phyloP scores from a whole-genome alignment of 768 basidiomycete genomes.

The Atractiella rhizophila region DNA sequence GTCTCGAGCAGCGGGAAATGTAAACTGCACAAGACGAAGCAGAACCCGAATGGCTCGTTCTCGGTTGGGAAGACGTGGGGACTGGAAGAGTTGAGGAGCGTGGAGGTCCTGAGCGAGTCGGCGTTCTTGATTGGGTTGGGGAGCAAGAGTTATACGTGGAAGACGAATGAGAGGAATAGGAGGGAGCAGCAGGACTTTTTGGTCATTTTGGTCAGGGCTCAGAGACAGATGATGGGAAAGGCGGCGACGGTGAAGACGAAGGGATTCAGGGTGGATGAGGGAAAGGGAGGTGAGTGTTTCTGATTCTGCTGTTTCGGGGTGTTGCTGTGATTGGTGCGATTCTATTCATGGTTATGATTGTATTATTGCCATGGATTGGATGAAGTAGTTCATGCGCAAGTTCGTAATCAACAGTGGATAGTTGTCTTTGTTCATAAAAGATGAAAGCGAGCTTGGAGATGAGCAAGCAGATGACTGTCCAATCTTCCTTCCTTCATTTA shows the following conservation, averaged over 20 bases:
- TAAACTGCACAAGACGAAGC: conserved; percentile 76
- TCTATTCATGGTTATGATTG: too few relatives aligned
- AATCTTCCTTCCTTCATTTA: too few relatives aligned
- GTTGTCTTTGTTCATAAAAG: too few relatives aligned
- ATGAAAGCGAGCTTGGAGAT: too few relatives aligned
- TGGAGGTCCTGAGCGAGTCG: conserved; percentile 49
- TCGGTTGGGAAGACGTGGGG: conserved; percentile 95
- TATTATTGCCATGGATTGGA: too few relatives aligned
- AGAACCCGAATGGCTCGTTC: conserved; percentile 79
- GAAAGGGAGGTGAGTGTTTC: too few relatives aligned
- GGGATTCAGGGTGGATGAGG: neutral
- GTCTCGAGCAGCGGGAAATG: conserved; percentile 37
- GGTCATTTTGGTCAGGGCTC: conserved; percentile 33
- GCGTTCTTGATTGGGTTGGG: conserved; percentile 38
- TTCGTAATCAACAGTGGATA: too few relatives aligned
- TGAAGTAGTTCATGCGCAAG: too few relatives aligned
- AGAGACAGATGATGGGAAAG: conserved; percentile 17
- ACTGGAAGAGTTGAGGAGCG: conserved; percentile 47
- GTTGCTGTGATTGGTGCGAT: too few relatives aligned
- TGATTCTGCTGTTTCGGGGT: too few relatives aligned
- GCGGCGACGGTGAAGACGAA: conserved; percentile 9
- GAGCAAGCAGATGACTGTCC: too few relatives aligned
- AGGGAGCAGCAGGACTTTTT: conserved; percentile 52
- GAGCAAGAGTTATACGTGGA: conserved; percentile 62
- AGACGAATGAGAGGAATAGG: conserved; percentile 48